Conservation (phyloP, 148 eudicot species). For the Arctostaphylos glauca region DNA sequence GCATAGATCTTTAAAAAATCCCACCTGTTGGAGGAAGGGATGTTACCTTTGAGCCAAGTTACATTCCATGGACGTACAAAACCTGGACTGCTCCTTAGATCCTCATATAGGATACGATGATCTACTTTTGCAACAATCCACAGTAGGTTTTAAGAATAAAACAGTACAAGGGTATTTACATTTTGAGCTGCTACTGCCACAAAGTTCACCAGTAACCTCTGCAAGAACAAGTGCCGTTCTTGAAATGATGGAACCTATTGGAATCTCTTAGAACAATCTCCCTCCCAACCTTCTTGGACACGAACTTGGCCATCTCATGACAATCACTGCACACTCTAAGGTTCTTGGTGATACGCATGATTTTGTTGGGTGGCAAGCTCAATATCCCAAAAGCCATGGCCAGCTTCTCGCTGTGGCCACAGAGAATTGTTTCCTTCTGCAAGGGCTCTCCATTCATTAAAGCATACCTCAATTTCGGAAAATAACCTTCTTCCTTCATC, state of each 20-base stretch:
- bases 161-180: not conserved
- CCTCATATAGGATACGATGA: not conserved
- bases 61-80: not conserved
- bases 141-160: not conserved
- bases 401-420: constrained; percentile 55
- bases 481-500: constrained; percentile 34
- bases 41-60: not conserved
- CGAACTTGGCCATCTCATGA: constrained; percentile 54
- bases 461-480: constrained; percentile 24
- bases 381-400: constrained; percentile 57
- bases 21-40: not conserved
- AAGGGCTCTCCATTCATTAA: constrained; percentile 31
- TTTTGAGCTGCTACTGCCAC: not conserved
- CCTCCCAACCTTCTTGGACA: constrained; percentile 33
- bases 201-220: constrained; percentile 36
- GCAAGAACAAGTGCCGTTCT: constrained; percentile 52
- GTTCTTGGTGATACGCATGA: constrained; percentile 53
- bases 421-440: constrained; percentile 32
- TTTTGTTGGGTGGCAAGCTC: constrained; percentile 35
- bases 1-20: not conserved
- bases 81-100: not conserved
- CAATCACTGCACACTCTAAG: constrained; percentile 52
- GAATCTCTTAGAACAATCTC: constrained; percentile 50
- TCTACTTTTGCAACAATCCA: not conserved
- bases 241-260: constrained; percentile 57